Evolutionary conservation across 2,329 filamentous ascomycete species (phyloP).

Genomic region (Fusarium tricinctum): DNA sequence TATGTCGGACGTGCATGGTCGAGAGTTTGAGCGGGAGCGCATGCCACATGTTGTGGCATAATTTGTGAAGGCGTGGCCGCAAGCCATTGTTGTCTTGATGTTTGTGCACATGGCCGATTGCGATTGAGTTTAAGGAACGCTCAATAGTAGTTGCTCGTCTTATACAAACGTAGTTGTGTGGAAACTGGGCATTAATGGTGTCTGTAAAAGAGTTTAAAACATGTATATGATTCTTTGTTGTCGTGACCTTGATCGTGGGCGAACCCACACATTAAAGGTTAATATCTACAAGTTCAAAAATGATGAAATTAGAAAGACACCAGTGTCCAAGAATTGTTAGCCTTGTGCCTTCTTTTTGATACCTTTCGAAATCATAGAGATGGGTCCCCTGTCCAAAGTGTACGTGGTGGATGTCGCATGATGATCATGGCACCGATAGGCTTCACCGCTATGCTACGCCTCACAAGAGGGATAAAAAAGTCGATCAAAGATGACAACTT

Average conservation of each 20-base stretch:
- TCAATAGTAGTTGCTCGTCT: neutral
- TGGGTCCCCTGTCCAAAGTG: conserved; percentile 35
- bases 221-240: conserved; percentile 7
- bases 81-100: conserved; percentile 49
- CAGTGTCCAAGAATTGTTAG: conserved; percentile 20
- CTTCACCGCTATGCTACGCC: conserved; percentile 43
- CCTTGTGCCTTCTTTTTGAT: conserved; percentile 24
- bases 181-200: conserved; percentile 1
- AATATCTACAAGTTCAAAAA: conserved; percentile 1
- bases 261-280: conserved; percentile 18
- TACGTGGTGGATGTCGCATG: conserved; percentile 39
- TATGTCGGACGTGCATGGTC: conserved; percentile 27
- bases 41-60: conserved; percentile 22
- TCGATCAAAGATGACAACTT: conserved; percentile 1
- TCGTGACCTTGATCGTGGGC: conserved; percentile 5
- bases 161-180: neutral
- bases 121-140: conserved; percentile 13
- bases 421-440: conserved; percentile 38
- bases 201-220: neutral
- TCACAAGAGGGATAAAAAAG: conserved; percentile 17
- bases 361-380: conserved; percentile 24
- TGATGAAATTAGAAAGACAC: neutral
- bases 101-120: conserved; percentile 43
- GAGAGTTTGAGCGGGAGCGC: conserved; percentile 9
- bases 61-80: conserved; percentile 46